Evolutionary conservation across 495 filamentous ascomycete genomes (phyloP), one percentile per base, ranked within the genome.

Genomic region (Lophiostoma macrostomum): DNA sequence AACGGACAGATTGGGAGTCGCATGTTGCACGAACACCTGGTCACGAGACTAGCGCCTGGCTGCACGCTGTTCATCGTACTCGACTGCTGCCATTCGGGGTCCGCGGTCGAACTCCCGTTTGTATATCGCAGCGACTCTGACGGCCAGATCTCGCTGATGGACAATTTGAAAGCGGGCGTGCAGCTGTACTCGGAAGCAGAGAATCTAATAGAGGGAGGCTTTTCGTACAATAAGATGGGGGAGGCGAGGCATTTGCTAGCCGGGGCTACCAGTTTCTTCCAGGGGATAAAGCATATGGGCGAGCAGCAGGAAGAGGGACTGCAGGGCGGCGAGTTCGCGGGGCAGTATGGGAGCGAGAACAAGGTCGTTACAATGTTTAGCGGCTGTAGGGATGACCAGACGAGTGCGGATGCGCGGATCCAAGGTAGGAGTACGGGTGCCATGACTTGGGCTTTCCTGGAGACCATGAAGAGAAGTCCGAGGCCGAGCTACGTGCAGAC

Each of bases 51-150:
- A 68, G 71, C 73, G 24, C 71, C 76, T 0, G 67, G 55, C 7
- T 74, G 71, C 40, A 75, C 75, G 4, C 70, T 83, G 19, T 79
- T 78, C 48, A 72, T 82, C 41, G 64, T 83, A 22, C 77, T 83
- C 53, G 80, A 83, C 60, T 83, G 79, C 68, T 83, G 80, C 64
- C 80, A 83, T 59, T 77, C 73, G n/a, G 80, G 80, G 42, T 80
- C 78, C 0, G 79, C 78, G 0, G 67, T 80, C 46, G 80, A 83
- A 49, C 66, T 83, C 0, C 79, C 80, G 4, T 82, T 75, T 53
- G 76, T 82, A 14, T 83, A 76, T 63, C 64, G 62, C 22, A 42
- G 45, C 22, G 75, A 81, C 60, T 71, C 71, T 20, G 68, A 77
- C 16, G 79, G 79, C 49, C 73, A 80, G 52, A 74, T 82, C 37